Evolutionary conservation across 2,329 filamentous ascomycete species (phyloP).

Genomic region (Alternaria alternata): DNA sequence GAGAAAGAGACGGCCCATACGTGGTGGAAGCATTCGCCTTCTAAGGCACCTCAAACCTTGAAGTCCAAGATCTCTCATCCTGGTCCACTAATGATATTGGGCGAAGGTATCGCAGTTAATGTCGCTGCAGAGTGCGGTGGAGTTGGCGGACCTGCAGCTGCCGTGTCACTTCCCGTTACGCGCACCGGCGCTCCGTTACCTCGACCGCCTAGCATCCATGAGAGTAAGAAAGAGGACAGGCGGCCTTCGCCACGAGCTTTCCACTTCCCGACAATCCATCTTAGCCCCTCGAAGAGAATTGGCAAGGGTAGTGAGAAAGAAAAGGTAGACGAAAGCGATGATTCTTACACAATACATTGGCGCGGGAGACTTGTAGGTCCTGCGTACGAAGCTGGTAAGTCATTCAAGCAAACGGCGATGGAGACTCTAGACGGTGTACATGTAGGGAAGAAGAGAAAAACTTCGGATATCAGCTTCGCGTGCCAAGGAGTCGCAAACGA

Average conservation of each 20-base stretch:
- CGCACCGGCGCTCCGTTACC: not conserved
- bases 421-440: conserved; percentile 4
- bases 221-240: not conserved
- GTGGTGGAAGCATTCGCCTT: conserved; percentile 12
- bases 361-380: conserved; percentile 14
- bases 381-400: conserved; percentile 1
- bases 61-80: conserved; percentile 38
- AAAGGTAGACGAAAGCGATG: conserved; percentile 1
- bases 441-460: conserved; percentile 17
- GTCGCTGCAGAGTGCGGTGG: conserved; percentile 22
- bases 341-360: conserved; percentile 18
- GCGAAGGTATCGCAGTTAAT: conserved; percentile 17
- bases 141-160: conserved; percentile 24
- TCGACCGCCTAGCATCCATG: not conserved
- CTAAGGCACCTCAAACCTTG: conserved; percentile 12
- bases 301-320: conserved; percentile 2
- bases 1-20: not conserved
- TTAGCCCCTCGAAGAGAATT: not conserved
- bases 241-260: not conserved
- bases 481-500: conserved; percentile 28
- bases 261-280: not conserved
- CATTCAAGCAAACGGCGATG: conserved; percentile 6
- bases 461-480: conserved; percentile 31
- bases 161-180: conserved; percentile 12
- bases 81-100: conserved; percentile 18